Conservation (phyloP, 1,139 yeast genomes). For the Pneumocystis sp. region DNA sequence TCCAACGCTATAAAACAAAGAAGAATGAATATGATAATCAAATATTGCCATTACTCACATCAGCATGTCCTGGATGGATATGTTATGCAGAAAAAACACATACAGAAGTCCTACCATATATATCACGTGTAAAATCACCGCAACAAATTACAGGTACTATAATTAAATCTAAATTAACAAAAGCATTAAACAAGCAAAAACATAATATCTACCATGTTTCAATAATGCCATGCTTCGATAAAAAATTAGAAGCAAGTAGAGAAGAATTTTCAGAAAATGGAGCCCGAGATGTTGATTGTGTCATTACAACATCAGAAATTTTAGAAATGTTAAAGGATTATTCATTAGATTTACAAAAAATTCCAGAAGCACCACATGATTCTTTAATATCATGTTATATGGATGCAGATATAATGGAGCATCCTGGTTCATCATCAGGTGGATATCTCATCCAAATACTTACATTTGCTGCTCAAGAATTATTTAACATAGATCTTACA, state of each 20-base stretch:
- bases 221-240: constrained; percentile 94
- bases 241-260: constrained; percentile 85
- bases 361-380: constrained; percentile 3
- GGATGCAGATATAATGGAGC: constrained; percentile 22
- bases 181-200: constrained; percentile 24
- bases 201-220: constrained; percentile 57
- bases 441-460: constrained; percentile 43
- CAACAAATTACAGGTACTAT: constrained; percentile 83
- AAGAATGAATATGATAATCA: constrained; percentile 2
- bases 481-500: constrained; percentile 5
- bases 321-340: constrained; percentile 52
- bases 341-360: constrained; percentile 23
- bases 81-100: constrained; percentile 92
- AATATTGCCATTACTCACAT: constrained; percentile 37
- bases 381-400: constrained; percentile 11
- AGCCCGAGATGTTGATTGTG: constrained; percentile 72
- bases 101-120: constrained; percentile 54
- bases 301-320: constrained; percentile 77
- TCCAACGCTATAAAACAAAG: constrained; percentile 8
- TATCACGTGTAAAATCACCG: constrained; percentile 58
- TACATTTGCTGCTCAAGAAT: constrained; percentile 13
- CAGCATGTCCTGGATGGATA: constrained; percentile 95
- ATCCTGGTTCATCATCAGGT: constrained; percentile 66
- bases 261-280: constrained; percentile 38
- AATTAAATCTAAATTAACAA: constrained; percentile 43